Conservation (phyloP, 768 basidiomycete genomes). For the Agaricus sinodeliciosus region DNA sequence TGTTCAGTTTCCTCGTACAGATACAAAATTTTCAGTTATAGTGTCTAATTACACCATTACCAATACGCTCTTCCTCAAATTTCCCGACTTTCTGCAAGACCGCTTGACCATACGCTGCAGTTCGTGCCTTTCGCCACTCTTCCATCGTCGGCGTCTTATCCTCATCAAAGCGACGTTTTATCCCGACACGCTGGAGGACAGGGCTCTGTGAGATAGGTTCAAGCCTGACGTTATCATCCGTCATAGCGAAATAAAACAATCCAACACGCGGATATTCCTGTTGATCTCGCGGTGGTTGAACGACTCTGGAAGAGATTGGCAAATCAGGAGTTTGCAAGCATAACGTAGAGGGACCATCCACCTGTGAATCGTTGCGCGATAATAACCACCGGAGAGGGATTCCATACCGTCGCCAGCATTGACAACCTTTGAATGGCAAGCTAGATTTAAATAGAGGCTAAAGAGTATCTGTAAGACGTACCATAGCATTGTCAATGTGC, state of each 20-base stretch:
- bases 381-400: constrained; percentile 55
- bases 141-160: constrained; percentile 44
- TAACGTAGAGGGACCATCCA: background rate
- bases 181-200: constrained; percentile 38
- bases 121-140: constrained; percentile 46
- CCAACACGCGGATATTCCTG: constrained; percentile 43
- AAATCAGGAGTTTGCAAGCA: background rate
- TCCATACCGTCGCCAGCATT: constrained; percentile 56
- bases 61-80: constrained; percentile 51
- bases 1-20: no score
- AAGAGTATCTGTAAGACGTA: constrained; percentile 15
- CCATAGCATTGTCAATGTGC: constrained; percentile 53
- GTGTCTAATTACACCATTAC: constrained; percentile 49
- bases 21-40: constrained; percentile 21
- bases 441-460: background rate
- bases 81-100: constrained; percentile 33
- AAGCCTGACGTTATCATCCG: constrained; percentile 44
- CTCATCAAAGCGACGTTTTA: constrained; percentile 29
- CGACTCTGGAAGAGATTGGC: constrained; percentile 30
- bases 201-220: constrained; percentile 40
- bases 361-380: constrained; percentile 51
- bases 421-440: constrained; percentile 34
- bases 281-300: constrained; percentile 54
- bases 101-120: constrained; percentile 43
- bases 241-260: constrained; percentile 51